Evolutionary conservation across 306 rosid species (phyloP).

Genomic region (Biancaea sappan): DNA sequence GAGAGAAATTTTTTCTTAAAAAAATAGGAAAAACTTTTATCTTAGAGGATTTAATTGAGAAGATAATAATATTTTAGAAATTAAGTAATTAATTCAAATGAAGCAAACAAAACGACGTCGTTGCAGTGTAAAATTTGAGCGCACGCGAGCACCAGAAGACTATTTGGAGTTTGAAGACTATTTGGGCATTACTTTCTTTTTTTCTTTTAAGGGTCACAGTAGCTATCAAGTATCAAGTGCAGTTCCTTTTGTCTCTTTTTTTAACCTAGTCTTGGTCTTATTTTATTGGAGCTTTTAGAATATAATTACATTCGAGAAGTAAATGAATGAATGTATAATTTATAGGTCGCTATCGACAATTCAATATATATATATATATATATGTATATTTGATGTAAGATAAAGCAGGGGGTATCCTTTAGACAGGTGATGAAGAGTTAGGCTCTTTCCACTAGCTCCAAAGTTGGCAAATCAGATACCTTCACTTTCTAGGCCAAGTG

Average conservation of each 20-base stretch:
- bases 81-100: background rate
- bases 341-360: background rate
- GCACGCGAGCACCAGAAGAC: background rate
- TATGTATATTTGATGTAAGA: background rate
- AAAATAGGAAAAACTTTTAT: too few relatives aligned
- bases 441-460: conserved; percentile 7
- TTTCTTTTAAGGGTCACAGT: background rate
- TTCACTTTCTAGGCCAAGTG: conserved; percentile 23
- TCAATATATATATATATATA: too few relatives aligned
- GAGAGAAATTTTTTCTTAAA: too few relatives aligned
- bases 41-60: too few relatives aligned
- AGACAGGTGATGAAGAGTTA: background rate
- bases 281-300: background rate
- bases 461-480: conserved; percentile 27
- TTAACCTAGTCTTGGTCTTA: background rate
- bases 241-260: background rate
- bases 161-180: background rate
- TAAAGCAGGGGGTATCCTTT: background rate
- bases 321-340: background rate
- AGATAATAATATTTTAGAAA: too few relatives aligned
- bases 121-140: background rate
- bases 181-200: too few relatives aligned
- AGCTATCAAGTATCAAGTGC: background rate
- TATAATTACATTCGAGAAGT: background rate
- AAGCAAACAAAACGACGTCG: conserved; percentile 9